phyloP scores from a whole-genome alignment of 176 grass and related monocot species.

The Puya raimondii region DNA sequence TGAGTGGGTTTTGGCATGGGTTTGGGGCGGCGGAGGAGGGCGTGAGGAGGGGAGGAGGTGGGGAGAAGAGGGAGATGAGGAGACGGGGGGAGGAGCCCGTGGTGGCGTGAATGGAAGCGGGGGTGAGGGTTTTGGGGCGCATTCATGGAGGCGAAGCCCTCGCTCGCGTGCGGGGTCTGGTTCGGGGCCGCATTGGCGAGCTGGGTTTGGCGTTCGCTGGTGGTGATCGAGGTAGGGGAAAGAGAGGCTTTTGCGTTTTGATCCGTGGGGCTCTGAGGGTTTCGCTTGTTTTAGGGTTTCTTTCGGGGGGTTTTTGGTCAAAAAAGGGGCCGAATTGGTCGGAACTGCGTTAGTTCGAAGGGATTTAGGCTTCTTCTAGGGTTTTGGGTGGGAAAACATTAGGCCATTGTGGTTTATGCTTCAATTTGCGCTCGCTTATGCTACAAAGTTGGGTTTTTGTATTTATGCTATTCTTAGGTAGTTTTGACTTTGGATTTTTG shows the following conservation, averaged over 20 bases:
- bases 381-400: neutral
- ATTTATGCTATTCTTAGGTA: neutral
- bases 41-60: constrained; percentile 5
- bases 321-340: neutral
- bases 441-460: neutral
- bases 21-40: neutral
- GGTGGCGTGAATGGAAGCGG: constrained; percentile 44
- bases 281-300: neutral
- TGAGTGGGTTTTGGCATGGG: neutral
- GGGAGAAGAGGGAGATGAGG: constrained; percentile 9
- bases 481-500: neutral
- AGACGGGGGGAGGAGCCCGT: constrained; percentile 8
- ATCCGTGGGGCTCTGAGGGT: neutral
- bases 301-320: neutral
- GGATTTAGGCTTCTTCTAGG: neutral
- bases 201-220: constrained; percentile 7
- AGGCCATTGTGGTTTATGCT: neutral
- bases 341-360: neutral
- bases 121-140: constrained; percentile 13
- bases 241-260: constrained; percentile 6
- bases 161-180: constrained; percentile 23
- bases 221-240: constrained; percentile 27
- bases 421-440: neutral
- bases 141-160: constrained; percentile 44
- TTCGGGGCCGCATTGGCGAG: constrained; percentile 26